Conservation (phyloP, 108 stramenopile genomes). For the Fistulifera pelliculosa region DNA sequence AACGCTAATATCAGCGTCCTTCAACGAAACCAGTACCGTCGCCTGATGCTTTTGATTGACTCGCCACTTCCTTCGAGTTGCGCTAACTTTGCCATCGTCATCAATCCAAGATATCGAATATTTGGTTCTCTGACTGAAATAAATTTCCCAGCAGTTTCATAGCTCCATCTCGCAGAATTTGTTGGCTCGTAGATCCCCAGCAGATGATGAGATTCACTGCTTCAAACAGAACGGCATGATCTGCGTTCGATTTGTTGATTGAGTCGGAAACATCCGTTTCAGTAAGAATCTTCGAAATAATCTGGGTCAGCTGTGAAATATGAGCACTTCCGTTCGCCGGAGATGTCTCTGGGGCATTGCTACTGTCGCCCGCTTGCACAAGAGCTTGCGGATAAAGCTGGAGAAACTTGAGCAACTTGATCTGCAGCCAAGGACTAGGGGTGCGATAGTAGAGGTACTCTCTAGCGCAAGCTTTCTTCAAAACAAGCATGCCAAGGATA, state of each 20-base stretch:
- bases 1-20: slow-evolving; percentile 95
- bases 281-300: slow-evolving; percentile 81
- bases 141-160: slow-evolving; percentile 92
- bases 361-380: slow-evolving; percentile 27
- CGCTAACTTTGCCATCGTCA: slow-evolving; percentile 91
- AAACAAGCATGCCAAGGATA: slow-evolving; percentile 81
- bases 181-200: slow-evolving; percentile 76
- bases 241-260: slow-evolving; percentile 97
- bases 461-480: slow-evolving; percentile 72
- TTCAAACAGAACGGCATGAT: slow-evolving; percentile 94
- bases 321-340: slow-evolving; percentile 41
- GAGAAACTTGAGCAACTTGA: slow-evolving; percentile 89
- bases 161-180: slow-evolving; percentile 69
- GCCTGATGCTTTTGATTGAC: slow-evolving; percentile 84
- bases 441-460: slow-evolving; percentile 96
- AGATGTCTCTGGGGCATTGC: slow-evolving; percentile 9
- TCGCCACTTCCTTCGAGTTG: slow-evolving; percentile 81
- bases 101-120: slow-evolving; percentile 93
- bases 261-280: slow-evolving; percentile 88
- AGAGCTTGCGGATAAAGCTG: slow-evolving; percentile 85
- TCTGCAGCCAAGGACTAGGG: slow-evolving; percentile 92
- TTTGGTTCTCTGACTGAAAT: slow-evolving; percentile 92
- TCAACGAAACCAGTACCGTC: slow-evolving; percentile 85
- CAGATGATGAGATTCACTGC: slow-evolving; percentile 90
- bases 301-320: slow-evolving; percentile 66